A percentile compares a stretch with the other conserved stretches of the same genome.
phyloP scores from a whole-genome alignment of 345 rosid genomes.

The Turnera subulata region DNA sequence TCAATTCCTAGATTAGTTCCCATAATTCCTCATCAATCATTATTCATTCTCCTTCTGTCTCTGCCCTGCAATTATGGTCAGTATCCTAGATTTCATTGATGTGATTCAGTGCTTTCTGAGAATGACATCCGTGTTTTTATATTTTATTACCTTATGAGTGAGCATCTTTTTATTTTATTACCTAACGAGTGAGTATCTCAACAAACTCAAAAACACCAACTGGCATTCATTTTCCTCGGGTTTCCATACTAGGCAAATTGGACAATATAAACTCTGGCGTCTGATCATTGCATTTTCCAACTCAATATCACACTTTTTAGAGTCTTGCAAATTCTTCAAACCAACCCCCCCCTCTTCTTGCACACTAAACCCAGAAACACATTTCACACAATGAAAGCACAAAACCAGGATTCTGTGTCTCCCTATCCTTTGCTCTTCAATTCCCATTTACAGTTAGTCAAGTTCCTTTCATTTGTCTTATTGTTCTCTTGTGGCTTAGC shows the following conservation, averaged over 20 bases:
- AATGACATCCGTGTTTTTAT: background rate
- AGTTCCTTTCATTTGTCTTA: conserved; percentile 18
- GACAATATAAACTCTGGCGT: no score
- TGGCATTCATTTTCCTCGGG: no score
- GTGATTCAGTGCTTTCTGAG: background rate
- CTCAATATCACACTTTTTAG: no score
- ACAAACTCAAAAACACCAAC: background rate
- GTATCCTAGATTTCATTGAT: background rate
- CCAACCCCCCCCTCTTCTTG: background rate
- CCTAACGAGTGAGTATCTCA: background rate
- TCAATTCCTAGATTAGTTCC: no score
- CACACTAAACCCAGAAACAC: background rate
- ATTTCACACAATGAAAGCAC: conserved; percentile 8
- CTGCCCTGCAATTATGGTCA: background rate
- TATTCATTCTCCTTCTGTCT: no score
- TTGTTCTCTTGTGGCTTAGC: conserved; percentile 21
- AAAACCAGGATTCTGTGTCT: conserved; percentile 1
- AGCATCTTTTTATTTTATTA: background rate
- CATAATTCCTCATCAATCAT: no score
- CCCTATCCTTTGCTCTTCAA: conserved; percentile 2
- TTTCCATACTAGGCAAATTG: no score
- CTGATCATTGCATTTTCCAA: no score
- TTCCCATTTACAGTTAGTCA: conserved; percentile 9
- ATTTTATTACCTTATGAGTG: background rate
- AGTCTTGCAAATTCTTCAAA: background rate